These are phyloP conservation scores for Amanita rimosa DNA, from an alignment of 768 basidiomycete species.

Conservation along the genomic window DNA sequence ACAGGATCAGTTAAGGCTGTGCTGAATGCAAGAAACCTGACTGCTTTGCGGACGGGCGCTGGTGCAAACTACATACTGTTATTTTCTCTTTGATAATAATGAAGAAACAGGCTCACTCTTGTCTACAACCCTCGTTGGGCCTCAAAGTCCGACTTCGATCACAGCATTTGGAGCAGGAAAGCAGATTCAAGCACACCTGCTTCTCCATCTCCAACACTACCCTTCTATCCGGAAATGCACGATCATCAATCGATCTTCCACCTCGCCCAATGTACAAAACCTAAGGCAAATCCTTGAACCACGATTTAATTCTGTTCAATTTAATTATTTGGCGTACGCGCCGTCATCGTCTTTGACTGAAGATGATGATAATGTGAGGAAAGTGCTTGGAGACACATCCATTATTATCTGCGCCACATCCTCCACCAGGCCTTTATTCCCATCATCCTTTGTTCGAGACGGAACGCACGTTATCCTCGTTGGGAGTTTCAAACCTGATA, in stretches of 20 bases:
- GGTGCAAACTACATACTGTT: slow-evolving; percentile 26
- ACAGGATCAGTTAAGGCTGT: slow-evolving; percentile 64
- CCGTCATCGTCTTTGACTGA: background rate
- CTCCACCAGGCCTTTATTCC: slow-evolving; percentile 59
- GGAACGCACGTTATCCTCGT: slow-evolving; percentile 67
- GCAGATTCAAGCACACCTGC: slow-evolving; percentile 56
- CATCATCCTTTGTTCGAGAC: slow-evolving; percentile 45
- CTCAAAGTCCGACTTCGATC: slow-evolving; percentile 26
- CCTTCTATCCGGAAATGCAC: slow-evolving; percentile 38
- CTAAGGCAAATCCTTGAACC: slow-evolving; percentile 19
- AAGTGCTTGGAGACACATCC: slow-evolving; percentile 29
- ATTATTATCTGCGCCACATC: slow-evolving; percentile 74
- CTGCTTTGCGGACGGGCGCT: slow-evolving; percentile 75
- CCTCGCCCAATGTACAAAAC: slow-evolving; percentile 31
- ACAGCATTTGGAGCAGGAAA: slow-evolving; percentile 67
- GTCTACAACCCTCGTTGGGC: slow-evolving; percentile 44
- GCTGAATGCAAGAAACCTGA: slow-evolving; percentile 68
- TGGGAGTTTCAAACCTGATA: slow-evolving; percentile 72
- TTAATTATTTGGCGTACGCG: slow-evolving; percentile 11
- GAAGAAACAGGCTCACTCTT: slow-evolving; percentile 48
- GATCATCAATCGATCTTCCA: slow-evolving; percentile 47
- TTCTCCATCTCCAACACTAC: slow-evolving; percentile 48
- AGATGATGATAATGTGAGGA: slow-evolving; percentile 11
- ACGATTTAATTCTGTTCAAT: slow-evolving; percentile 15
- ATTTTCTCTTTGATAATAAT: background rate